Conservation (phyloP, 2,329 filamentous ascomycete species). For the Verticillium tricorpus region DNA sequence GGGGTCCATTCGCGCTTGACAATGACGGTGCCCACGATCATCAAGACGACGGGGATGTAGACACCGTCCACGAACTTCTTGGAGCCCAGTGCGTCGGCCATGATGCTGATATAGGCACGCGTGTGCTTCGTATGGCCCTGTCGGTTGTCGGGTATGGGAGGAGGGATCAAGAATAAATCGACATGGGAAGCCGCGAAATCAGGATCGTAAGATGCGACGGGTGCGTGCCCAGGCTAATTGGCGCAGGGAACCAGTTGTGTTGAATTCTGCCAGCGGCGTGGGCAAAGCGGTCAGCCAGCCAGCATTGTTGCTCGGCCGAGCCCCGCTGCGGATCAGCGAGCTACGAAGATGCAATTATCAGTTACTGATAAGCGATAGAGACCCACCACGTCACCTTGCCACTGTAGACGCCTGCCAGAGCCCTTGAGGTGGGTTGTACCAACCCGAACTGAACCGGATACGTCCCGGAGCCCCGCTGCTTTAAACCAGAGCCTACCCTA, state of each 20-base stretch:
- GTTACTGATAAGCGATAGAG: constrained; percentile 10
- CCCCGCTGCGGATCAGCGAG: too few species aligned
- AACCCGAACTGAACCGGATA: too few species aligned
- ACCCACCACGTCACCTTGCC: too few species aligned
- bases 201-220: neutral
- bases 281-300: neutral
- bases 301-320: neutral
- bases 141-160: neutral
- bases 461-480: too few species aligned
- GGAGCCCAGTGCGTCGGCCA: constrained; percentile 41
- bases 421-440: too few species aligned
- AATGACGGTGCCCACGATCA: constrained; percentile 72
- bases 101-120: neutral
- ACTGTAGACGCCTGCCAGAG: too few species aligned
- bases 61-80: constrained; percentile 71
- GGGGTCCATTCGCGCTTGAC: constrained; percentile 74
- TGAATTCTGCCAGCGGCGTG: neutral
- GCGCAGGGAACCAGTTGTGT: neutral
- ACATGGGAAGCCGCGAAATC: neutral
- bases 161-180: neutral
- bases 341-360: too few species aligned
- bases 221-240: neutral
- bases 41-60: constrained; percentile 75
- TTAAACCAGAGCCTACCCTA: too few species aligned
- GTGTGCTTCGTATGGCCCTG: neutral